Conservation (phyloP, 1,139 yeast species). For the Zygoascus hellenicus region DNA sequence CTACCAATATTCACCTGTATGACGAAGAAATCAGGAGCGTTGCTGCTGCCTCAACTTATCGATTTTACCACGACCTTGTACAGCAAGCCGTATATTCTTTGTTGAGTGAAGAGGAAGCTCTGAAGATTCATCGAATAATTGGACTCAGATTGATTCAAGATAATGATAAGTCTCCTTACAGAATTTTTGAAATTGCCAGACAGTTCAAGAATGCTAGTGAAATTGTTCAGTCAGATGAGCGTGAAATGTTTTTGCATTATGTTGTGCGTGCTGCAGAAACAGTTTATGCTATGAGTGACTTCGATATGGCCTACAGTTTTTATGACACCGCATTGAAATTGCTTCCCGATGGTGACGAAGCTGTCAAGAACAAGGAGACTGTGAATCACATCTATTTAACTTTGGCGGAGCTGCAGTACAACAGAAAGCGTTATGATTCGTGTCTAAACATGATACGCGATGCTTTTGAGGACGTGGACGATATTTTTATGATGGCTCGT, state of each 20-base stretch:
- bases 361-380: conserved; percentile 19
- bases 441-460: conserved; percentile 23
- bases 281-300: conserved; percentile 29
- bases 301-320: conserved; percentile 28
- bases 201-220: conserved; percentile 28
- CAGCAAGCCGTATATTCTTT: conserved; percentile 37
- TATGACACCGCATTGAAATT: conserved; percentile 25
- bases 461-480: conserved; percentile 19
- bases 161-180: conserved; percentile 22
- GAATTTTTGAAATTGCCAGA: conserved; percentile 28
- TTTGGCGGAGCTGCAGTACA: conserved; percentile 26
- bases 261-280: conserved; percentile 27
- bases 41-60: conserved; percentile 36
- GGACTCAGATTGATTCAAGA: conserved; percentile 40
- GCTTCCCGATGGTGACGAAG: conserved; percentile 15
- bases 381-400: conserved; percentile 24
- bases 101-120: conserved; percentile 30
- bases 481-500: conserved; percentile 23
- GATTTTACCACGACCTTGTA: conserved; percentile 35
- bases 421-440: conserved; percentile 24
- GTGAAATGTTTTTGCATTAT: conserved; percentile 22
- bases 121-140: conserved; percentile 38
- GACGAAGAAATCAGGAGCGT: conserved; percentile 36
- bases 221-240: conserved; percentile 25
- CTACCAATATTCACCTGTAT: conserved; percentile 31